A percentile compares a stretch with the other conserved stretches of the same genome.
Conservation (phyloP, 2,329 filamentous ascomycete species). For the Chaetomium olivaceum region DNA sequence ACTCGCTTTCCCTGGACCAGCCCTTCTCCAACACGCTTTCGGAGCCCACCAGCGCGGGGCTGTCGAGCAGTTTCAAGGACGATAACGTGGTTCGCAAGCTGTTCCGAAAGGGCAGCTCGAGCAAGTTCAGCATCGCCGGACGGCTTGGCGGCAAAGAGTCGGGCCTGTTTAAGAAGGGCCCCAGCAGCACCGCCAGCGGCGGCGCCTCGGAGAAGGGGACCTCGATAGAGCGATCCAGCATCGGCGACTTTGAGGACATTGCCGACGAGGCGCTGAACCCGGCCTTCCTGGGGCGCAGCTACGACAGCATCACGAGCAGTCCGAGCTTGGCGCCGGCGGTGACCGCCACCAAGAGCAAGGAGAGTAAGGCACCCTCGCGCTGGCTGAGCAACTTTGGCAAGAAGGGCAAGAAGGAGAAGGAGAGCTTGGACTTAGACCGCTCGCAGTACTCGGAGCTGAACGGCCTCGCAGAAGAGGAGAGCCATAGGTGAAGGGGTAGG, state of each 20-base stretch:
- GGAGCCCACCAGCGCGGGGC: constrained; percentile 47
- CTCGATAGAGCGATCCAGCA: constrained; percentile 58
- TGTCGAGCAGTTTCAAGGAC: constrained; percentile 46
- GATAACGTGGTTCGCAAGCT: constrained; percentile 62
- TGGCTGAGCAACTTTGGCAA: constrained; percentile 56
- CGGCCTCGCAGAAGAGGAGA: constrained; percentile 23
- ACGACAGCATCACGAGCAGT: constrained; percentile 58
- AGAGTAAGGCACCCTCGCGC: constrained; percentile 42
- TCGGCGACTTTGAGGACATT: constrained; percentile 57
- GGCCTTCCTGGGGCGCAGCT: constrained; percentile 51
- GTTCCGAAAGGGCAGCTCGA: constrained; percentile 65
- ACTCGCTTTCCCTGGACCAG: constrained; percentile 58
- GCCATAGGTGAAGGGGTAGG: background rate
- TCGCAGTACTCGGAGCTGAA: constrained; percentile 32
- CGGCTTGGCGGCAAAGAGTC: constrained; percentile 55
- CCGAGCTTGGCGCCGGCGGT: constrained; percentile 54
- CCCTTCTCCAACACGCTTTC: constrained; percentile 59
- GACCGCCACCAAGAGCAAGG: constrained; percentile 43
- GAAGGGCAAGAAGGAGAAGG: constrained; percentile 61
- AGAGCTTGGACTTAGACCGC: constrained; percentile 55
- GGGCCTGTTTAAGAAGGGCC: constrained; percentile 57
- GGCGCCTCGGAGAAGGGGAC: constrained; percentile 59
- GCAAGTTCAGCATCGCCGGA: constrained; percentile 65
- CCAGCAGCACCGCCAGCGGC: constrained; percentile 51
- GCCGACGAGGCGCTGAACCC: constrained; percentile 48